Evolutionary conservation across 306 rosid genomes (phyloP).

Genomic region (Pachyrhizus erosus): DNA sequence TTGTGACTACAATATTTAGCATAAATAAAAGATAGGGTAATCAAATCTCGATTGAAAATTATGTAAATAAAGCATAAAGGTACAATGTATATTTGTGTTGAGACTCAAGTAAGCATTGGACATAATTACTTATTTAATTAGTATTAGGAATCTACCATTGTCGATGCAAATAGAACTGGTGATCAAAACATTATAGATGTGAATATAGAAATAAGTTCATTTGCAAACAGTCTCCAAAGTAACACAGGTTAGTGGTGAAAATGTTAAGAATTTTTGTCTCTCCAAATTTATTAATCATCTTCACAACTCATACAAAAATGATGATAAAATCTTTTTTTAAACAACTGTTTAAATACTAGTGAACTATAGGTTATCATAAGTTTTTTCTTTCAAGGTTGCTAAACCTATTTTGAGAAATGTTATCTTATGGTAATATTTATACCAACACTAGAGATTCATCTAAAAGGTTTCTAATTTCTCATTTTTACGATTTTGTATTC

Average conservation of each 20-base stretch:
- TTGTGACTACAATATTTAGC: neutral
- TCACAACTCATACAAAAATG: slow-evolving; percentile 50
- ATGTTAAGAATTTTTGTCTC: slow-evolving; percentile 55
- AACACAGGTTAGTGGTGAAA: slow-evolving; percentile 70
- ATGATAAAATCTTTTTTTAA: slow-evolving; percentile 53
- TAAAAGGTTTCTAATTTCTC: slow-evolving; percentile 6
- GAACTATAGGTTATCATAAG: too few species aligned
- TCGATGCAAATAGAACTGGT: slow-evolving; percentile 58
- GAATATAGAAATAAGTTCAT: slow-evolving; percentile 57
- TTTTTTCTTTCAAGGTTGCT: too few species aligned
- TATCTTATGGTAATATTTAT: too few species aligned
- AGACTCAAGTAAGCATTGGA: neutral
- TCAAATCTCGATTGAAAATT: slow-evolving; percentile 19
- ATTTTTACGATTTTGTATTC: neutral
- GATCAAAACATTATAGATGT: slow-evolving; percentile 64
- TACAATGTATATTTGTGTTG: neutral
- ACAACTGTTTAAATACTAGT: too few species aligned
- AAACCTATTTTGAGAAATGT: too few species aligned
- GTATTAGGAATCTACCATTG: slow-evolving; percentile 47
- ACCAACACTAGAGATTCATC: neutral
- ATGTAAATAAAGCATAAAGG: slow-evolving; percentile 19
- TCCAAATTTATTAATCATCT: slow-evolving; percentile 67
- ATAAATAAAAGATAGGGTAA: neutral
- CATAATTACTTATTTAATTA: too few species aligned
- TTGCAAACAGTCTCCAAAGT: slow-evolving; percentile 71